Percentiles rank a stretch among this genome's conserved stretches.
These are phyloP conservation scores for Gynostemma pentaphyllum DNA, from an alignment of 306 rosid genomes.

Conservation along the genomic window DNA sequence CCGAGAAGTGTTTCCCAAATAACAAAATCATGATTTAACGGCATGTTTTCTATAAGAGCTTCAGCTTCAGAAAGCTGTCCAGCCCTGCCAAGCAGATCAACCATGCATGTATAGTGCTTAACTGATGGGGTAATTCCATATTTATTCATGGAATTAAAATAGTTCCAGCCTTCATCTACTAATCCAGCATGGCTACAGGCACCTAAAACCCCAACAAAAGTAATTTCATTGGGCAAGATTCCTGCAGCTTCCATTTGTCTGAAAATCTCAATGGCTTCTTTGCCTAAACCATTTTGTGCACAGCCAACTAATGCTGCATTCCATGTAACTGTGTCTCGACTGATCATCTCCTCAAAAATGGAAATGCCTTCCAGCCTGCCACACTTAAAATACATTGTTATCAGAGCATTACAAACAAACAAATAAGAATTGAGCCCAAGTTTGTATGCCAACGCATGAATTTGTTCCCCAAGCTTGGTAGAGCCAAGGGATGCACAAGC, in stretches of 20 bases:
- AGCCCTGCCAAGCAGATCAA: slow-evolving; percentile 21
- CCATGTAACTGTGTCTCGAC: slow-evolving; percentile 21
- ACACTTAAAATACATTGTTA: slow-evolving; percentile 31
- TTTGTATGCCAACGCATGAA: slow-evolving; percentile 17
- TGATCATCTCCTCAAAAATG: slow-evolving; percentile 18
- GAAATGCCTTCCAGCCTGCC: slow-evolving; percentile 20
- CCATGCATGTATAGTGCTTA: slow-evolving; percentile 29
- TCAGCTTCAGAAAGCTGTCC: slow-evolving; percentile 23
- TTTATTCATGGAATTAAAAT: slow-evolving; percentile 21
- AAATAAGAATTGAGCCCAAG: slow-evolving; percentile 21
- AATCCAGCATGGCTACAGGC: slow-evolving; percentile 28
- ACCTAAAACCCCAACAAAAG: slow-evolving; percentile 18
- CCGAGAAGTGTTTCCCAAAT: slow-evolving; percentile 27
- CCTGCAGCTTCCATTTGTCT: slow-evolving; percentile 17
- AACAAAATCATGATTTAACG: slow-evolving; percentile 10
- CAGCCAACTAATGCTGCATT: slow-evolving; percentile 26
- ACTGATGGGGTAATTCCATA: slow-evolving; percentile 19
- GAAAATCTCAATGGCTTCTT: slow-evolving; percentile 20
- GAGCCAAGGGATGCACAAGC: slow-evolving; percentile 19
- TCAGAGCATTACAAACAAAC: slow-evolving; percentile 18
- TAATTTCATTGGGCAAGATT: slow-evolving; percentile 15
- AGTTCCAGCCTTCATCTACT: slow-evolving; percentile 15
- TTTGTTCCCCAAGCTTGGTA: slow-evolving; percentile 21
- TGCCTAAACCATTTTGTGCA: slow-evolving; percentile 18
- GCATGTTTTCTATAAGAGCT: slow-evolving; percentile 15